Evolutionary conservation across 2,329 filamentous ascomycete species (phyloP), one percentile per base, ranked within the genome.

Genomic region (Clarireedia sp.): DNA sequence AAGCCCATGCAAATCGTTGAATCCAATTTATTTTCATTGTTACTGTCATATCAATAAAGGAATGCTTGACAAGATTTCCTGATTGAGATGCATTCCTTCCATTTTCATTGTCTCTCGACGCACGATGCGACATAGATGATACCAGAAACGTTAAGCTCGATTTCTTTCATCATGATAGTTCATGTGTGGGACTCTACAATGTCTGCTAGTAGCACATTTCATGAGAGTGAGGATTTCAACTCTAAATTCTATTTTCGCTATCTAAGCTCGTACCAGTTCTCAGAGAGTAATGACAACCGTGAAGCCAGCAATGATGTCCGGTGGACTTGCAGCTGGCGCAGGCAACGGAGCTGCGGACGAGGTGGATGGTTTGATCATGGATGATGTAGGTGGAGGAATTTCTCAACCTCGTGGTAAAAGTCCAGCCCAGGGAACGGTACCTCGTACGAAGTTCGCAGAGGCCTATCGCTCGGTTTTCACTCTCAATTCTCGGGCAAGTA

Each of bases 401-500:
- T n/a, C 45, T 4, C 45, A n/a, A n/a, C n/a, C 52, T 1, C 45
- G 4, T n/a, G 21, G 52, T 36, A 41, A 19, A 41, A 37, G 51
- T 21, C 10, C 47, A 23, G 51, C 40, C 38, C 51, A 43, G 10
- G 24, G 51, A 37, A 40, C 38, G 46, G 17, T 55, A 6, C 38
- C 33, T 10, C 33, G 43, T 6, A 51, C 41, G 10, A 48, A 56
- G 24, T 64, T 62, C 19, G 59, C 62, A 9, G 55, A 54, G 19
- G 38, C 59, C 5, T 64, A 64, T 44, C 49, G 51, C 29, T 62
- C 60, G 3, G 52, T 49, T 9, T 58, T 62, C 40, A 61, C 60
- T 9, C 38, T 24, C 48, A 50, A 5, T 48, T 47, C 33, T 33
- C 48, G 45, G 14, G 21, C 21, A 10, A 6, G 16, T 24, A 16